Base-by-base conservation (phyloP, 495 filamentous ascomycete genomes). In the Delitschia confertaspora region DNA sequence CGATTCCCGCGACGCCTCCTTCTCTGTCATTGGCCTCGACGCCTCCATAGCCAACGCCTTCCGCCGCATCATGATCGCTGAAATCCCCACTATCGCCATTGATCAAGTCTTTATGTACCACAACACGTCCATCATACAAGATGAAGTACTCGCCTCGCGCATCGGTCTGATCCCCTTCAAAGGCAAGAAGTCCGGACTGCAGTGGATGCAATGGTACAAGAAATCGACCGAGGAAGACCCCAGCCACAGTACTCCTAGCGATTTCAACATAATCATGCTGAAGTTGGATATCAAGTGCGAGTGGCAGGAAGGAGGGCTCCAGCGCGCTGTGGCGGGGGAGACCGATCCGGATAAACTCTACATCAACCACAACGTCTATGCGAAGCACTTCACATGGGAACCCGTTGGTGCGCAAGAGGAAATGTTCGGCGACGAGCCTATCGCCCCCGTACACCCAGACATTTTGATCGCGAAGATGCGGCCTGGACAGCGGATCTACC, bases 111-210 rank as follows among this genome's bases (percentile, higher is more conserved):
- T 81, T 68, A 75, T 96, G 33, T 68, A 82, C 57, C 88, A 93
- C 69, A 99, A 99, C 69, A 96, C 88, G 42, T 91, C 84, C 8
- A 82, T 99, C 16, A 89, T 99, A 56, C 88, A 94, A 60, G 93
- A 99, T 62, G 93, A 99, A 64, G 88, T 99, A 1, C 80, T 99
- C 27, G 76, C 86, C 2, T 80, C 85, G 56, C 76, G 93, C 14
- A 71, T 99, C 17, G 93, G 93, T 31, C 75, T 96, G 27, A 80
- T 99, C 38, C 93, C 93, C 6, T 77, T 99, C 41, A 81, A 76
- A 24, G 91, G 84, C 49, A 73, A 75, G 37, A 75, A 77, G 45
- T 71, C 79, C 20, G 87, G 84, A 9, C 69, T 96, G 38, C 72
- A 75, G 38, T 79, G 80, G 63, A 79, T 96, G 68, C 75, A 79